Evolutionary conservation across 805 yeast species (phyloP).

Genomic region (Brettanomyces bruxellensis): DNA sequence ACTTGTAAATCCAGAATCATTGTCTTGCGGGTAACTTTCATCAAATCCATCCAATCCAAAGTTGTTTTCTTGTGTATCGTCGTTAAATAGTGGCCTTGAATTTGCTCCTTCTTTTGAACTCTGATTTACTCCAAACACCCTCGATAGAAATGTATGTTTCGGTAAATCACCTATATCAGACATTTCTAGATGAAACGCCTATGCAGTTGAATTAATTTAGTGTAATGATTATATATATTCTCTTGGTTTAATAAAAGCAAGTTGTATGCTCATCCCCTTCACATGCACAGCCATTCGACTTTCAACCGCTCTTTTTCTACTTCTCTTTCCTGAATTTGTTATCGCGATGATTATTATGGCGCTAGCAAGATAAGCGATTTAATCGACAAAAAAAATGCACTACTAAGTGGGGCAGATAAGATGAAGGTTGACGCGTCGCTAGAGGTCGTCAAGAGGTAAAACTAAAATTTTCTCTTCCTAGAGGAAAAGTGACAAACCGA

Average conservation of each 20-base stretch:
- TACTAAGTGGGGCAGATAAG: not conserved
- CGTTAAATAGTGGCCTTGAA: conserved; percentile 23
- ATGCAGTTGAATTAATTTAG: no score
- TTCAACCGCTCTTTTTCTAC: not conserved
- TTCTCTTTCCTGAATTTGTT: not conserved
- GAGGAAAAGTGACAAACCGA: no score
- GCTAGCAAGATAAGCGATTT: not conserved
- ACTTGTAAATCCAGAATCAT: no score
- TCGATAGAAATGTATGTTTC: conserved; percentile 50
- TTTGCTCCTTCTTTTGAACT: conserved; percentile 6
- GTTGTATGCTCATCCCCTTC: no score
- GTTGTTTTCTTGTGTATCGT: conserved; percentile 15
- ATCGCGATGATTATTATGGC: not conserved
- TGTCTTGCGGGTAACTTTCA: no score
- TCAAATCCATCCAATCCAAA: not conserved
- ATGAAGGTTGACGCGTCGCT: no score
- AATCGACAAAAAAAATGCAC: not conserved
- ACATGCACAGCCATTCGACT: no score
- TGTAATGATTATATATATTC: no score
- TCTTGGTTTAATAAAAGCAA: no score
- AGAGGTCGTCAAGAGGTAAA: no score
- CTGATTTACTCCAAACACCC: conserved; percentile 48
- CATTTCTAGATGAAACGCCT: conserved; percentile 3
- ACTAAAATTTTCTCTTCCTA: no score
- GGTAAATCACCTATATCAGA: conserved; percentile 13